Base-by-base conservation (phyloP, 164 flowering plant genomes). In the Brasenia schreberi region DNA sequence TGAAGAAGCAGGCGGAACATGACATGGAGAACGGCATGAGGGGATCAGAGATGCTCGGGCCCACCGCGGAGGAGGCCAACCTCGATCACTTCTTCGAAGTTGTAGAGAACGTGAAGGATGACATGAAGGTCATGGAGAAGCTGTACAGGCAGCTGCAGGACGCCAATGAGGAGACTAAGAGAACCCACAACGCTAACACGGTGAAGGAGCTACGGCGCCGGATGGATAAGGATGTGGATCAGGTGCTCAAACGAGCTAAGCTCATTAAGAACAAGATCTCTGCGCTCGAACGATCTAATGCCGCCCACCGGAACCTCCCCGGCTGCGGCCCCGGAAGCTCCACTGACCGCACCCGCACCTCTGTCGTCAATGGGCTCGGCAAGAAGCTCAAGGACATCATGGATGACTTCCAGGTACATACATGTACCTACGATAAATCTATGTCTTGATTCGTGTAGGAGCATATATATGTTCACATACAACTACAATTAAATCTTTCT, bases 371-470 rank as follows among this genome's bases (percentile, higher is more conserved):
- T 17, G 80, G 80, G 19, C 23, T 77, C 18, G 77, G 80, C 43
- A 74, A 72, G 74, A 74, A 77, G 67, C 78, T 77, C 64, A 75
- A 77, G 72, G 68, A 74, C 27, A 56, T 77, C 63, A 77, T 77
- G 80, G 76, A 72, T 49, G 77, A 74, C 18, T 77, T 77, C 67
- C 80, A 77, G 42, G 63, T 23, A 49, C 56, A 9, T 49, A 9
- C 56, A 9, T 9, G 4, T 49, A 9, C 12, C 0, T 49, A 9
- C 14, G 1, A 49, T 49, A 49, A 49, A 49, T 49, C 14, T 14
- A 49, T 49, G 0, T 0, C 16, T 14, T 0, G 10, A 9, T 9
- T 49, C 9, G 0, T 49, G 12, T 14, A 3, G 9, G 2, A 2
- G 12, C 56, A 49, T 49, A 9, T 49, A 9, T 14, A 9, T 49